Evolutionary conservation across 2,329 filamentous ascomycete species (phyloP).

Genomic region (Alternaria dauci): DNA sequence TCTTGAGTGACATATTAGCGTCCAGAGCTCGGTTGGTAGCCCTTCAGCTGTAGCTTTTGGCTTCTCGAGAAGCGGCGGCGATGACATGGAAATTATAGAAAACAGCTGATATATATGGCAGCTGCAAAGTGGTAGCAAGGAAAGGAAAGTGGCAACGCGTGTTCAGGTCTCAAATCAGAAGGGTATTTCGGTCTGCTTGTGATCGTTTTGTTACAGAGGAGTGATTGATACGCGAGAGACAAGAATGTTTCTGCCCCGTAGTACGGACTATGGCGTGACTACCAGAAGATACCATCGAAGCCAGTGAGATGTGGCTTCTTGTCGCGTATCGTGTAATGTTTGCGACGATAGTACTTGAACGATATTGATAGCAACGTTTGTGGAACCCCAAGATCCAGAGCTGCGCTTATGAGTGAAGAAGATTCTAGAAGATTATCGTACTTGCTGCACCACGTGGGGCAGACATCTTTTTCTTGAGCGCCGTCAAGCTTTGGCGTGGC

Average conservation of each 20-base stretch:
- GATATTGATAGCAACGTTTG: not conserved
- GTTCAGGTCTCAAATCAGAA: not conserved
- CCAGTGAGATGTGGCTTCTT: not conserved
- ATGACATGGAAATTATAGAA: not conserved
- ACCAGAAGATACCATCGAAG: not conserved
- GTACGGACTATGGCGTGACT: not conserved
- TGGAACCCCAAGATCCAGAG: not conserved
- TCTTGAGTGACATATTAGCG: constrained; percentile 1
- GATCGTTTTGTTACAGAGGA: not conserved
- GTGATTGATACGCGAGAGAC: not conserved
- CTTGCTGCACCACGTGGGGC: not conserved
- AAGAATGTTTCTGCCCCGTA: not conserved
- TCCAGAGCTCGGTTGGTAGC: not conserved
- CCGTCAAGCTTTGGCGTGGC: not conserved
- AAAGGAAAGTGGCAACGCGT: not conserved
- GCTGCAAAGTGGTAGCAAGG: not conserved
- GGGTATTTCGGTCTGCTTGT: not conserved
- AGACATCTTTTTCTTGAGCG: not conserved
- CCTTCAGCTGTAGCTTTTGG: not conserved
- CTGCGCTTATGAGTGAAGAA: not conserved
- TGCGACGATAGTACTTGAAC: not conserved
- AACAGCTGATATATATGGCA: not conserved
- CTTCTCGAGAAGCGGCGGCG: not conserved
- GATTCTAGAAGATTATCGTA: not conserved
- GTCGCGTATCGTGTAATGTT: not conserved